phyloP scores from a whole-genome alignment of 176 grass and related monocot species.

The Hsuehochloa calcarea region DNA sequence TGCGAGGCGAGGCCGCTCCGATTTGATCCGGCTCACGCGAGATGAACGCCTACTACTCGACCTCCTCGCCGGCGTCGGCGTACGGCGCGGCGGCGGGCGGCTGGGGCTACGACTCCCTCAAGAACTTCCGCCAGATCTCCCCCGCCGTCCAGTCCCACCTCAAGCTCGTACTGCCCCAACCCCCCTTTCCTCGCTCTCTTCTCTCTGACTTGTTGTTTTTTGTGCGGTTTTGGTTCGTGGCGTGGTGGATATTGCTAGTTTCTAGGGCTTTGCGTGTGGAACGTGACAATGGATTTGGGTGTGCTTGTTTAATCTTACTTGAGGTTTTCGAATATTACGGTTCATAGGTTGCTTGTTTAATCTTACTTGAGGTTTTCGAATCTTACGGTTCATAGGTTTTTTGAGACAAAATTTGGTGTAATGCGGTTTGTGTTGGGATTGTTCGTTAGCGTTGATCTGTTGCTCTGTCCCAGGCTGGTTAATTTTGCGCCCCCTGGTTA shows the following conservation, averaged over 20 bases:
- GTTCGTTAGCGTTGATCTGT: not conserved
- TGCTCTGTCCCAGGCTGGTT: not conserved
- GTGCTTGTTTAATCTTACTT: too few species aligned
- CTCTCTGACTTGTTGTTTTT: not conserved
- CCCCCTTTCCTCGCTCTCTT: not conserved
- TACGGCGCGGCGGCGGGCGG: conserved; percentile 9
- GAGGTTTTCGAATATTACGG: too few species aligned
- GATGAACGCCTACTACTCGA: conserved; percentile 65
- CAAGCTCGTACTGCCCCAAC: conserved; percentile 53
- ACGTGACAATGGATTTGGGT: not conserved
- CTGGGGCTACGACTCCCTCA: conserved; percentile 58
- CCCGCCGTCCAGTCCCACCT: conserved; percentile 78
- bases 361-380: not conserved
- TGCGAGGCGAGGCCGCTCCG: conserved; percentile 16
- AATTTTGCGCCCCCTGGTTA: not conserved
- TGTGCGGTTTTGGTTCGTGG: not conserved
- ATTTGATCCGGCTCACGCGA: not conserved
- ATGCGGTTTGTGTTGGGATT: not conserved
- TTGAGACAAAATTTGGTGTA: not conserved
- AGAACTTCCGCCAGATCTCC: conserved; percentile 73
- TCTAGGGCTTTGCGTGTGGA: not conserved
- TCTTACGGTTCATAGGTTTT: not conserved
- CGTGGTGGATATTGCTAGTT: not conserved
- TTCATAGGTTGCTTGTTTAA: too few species aligned
- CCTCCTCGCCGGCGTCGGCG: conserved; percentile 19